Evolutionary conservation across 306 rosid species (phyloP), one percentile per base, ranked within the genome.

Genomic region (Quercus variabilis): DNA sequence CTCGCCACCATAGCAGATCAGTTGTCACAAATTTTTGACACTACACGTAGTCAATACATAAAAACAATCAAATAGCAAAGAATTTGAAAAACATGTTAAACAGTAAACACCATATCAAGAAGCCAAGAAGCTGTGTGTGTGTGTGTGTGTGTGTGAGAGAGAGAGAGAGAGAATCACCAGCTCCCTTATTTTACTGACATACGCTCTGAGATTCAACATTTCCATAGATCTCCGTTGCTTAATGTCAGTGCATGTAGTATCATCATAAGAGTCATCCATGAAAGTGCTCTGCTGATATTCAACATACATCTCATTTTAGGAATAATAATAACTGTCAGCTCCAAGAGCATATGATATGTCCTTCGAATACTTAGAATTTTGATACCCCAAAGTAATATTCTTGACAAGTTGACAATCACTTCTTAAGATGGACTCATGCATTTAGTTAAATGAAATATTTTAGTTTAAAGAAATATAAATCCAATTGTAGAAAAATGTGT

Each of bases 1-100:
- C 98, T 83, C 86, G 93, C 98, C 98, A 94, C 96, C 94, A 94
- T 63, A 89, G 82, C 73, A 80, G 82, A 78, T 90, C 92, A 46
- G 91, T 90, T 74, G 91, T 89, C 74, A 84, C 49, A 33, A 90
- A 89, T 38, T 91, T 90, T 77, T 60, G 83, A 79, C 83, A 90
- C 98, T 94, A 87, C 82, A 77, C 1, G 69, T 59, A 60, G 43
- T 41, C 58, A 87, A 23, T 38, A 59, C 23, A 74, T 79, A 68
- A 64, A 67, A 77, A 64, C 35, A 55, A 69, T 31, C 74, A 84
- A 69, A 28, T 31, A 20, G 58, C 26, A 18, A 49, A 55, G 8
- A 76, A 55, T 2, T 64, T 69, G 41, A 76, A 68, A 52, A 26
- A 79, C 54, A 55, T 59, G 58, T 38, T 41, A 41, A 8, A 41